Base-by-base conservation (phyloP, 2,329 filamentous ascomycete genomes). In the Herpotrichia juniperi region DNA sequence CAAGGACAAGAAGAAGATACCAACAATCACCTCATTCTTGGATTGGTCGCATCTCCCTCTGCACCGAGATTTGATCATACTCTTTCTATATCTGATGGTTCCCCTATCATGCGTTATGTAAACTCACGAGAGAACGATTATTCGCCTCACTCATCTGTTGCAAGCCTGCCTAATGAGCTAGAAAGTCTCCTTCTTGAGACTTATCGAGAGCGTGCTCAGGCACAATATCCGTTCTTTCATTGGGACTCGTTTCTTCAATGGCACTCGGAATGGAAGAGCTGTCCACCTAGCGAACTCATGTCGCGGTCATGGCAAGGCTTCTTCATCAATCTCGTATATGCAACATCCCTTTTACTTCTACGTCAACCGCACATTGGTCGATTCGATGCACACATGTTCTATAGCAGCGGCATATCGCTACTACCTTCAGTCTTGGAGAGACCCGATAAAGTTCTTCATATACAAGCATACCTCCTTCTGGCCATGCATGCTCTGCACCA, bases 171-270 rank as follows among this genome's bases (percentile, higher is more conserved):
- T 19, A 16, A 9, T 4, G 56, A 59, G 2, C 11, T 57, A 14
- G 56, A 54, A 37, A 37, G 45, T 1, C 22, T 47, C 11, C 39
- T 61, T 8, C 37, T 61, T 14, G 50, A 59, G 16, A 51, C 56
- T 11, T 61, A 61, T 30, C 56, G 56, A n/a, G 58, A 61, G 16
- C 58, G 58, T n/a, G 58, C 58, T 22, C 58, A 61, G 43, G 47
- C 56, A 3, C 58, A 61, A 30, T 61, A 59, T 35, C 58, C 58
- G 3, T 61, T 61, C 37, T 57, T 61, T 19, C 47, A 59, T 39
- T 61, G 58, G 58, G 54, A 59, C 16, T 43, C 53, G 3, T 59
- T 61, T 30, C 37, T 59, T 3, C 32, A 28, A 19, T 61, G 58
- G 58, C 51, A 52, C 19, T 42, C 37, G 0, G 54, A 56, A 31